Base-by-base conservation (phyloP, 2,329 filamentous ascomycete genomes). In the Coniella vitis region DNA sequence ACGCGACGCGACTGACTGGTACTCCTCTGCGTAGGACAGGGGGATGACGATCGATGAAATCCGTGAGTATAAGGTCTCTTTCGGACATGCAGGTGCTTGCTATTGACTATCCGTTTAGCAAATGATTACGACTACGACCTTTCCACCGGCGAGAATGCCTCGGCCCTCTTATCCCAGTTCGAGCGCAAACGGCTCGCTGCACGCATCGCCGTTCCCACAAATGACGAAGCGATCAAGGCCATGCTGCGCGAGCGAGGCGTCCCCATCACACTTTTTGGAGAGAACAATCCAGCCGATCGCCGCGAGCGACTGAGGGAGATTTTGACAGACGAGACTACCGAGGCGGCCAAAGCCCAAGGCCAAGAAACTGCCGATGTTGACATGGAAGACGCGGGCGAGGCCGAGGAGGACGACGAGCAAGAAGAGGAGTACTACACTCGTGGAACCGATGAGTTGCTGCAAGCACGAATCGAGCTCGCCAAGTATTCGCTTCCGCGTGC, bases 401-500 rank as follows among this genome's bases (percentile, higher is more conserved):
- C 80, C 2, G 81, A 79, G 4, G 81, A 82, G 16, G 82, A 79
- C 42, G 83, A 75, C 3, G 87, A 90, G 46, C 81, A 84, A 57
- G 87, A 94, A 56, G 90, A 97, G 61, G 93, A 98, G 59, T 98
- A 96, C 66, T 98, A 96, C 65, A 95, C 91, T 0, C 79, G 86
- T 58, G 93, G 93, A 3, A 80, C 83, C 1, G 74, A 79, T 4
- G 83, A 84, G 36, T 72, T 98, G 20, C 69, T 95, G 4, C 74
- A 86, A 44, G 87, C 89, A 2, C 78, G 93, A 52, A 81, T 83
- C 59, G 78, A 84, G 21, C 90, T 98, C 53, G 89, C 90, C 7
- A 75, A 78, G 39, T 97, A 84, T 65, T 95, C 90, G 5, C 69
- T 98, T 42, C 89, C 90, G 2, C 76, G 88, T 48, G 87, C 93